Conservation (phyloP, 2,329 filamentous ascomycete genomes). For the Leptographium radiaticola region DNA sequence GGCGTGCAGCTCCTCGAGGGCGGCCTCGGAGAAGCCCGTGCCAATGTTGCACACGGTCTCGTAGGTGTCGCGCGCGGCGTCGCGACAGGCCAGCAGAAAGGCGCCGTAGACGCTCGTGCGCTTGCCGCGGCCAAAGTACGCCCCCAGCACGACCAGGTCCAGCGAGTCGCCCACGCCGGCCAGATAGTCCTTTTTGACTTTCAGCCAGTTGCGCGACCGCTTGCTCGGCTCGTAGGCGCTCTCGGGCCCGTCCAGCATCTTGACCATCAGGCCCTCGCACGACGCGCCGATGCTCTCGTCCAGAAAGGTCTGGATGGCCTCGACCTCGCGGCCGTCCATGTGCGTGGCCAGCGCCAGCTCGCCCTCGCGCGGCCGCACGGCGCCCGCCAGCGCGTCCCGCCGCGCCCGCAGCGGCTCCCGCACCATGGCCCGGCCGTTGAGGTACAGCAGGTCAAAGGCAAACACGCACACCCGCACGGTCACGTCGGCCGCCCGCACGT, state of each 20-base stretch:
- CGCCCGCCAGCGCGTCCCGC: slow-evolving; percentile 56
- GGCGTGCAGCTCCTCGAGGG: slow-evolving; percentile 75
- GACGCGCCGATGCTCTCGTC: slow-evolving; percentile 93
- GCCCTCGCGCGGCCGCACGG: slow-evolving; percentile 69
- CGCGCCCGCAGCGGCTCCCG: slow-evolving; percentile 78
- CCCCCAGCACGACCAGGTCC: slow-evolving; percentile 88
- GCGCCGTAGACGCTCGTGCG: slow-evolving; percentile 91
- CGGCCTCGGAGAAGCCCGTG: slow-evolving; percentile 89
- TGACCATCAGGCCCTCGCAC: slow-evolving; percentile 97
- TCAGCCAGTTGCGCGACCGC: slow-evolving; percentile 95
- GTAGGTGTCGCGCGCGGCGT: slow-evolving; percentile 64
- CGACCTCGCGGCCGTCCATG: slow-evolving; percentile 77
- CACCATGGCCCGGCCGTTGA: slow-evolving; percentile 83
- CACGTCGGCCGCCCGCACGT: slow-evolving; percentile 88
- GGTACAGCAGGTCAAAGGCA: slow-evolving; percentile 85
- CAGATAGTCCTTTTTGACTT: slow-evolving; percentile 98
- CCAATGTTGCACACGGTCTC: slow-evolving; percentile 98
- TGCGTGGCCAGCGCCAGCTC: slow-evolving; percentile 84
- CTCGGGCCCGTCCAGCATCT: slow-evolving; percentile 91
- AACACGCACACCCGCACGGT: slow-evolving; percentile 97
- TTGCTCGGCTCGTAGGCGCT: slow-evolving; percentile 95
- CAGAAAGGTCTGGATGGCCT: slow-evolving; percentile 83
- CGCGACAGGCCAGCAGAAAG: slow-evolving; percentile 91
- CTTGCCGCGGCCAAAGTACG: slow-evolving; percentile 90
- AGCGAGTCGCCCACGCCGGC: slow-evolving; percentile 87